Conservation (phyloP, 2,329 filamentous ascomycete genomes). For the Epicoccum sorghinum region DNA sequence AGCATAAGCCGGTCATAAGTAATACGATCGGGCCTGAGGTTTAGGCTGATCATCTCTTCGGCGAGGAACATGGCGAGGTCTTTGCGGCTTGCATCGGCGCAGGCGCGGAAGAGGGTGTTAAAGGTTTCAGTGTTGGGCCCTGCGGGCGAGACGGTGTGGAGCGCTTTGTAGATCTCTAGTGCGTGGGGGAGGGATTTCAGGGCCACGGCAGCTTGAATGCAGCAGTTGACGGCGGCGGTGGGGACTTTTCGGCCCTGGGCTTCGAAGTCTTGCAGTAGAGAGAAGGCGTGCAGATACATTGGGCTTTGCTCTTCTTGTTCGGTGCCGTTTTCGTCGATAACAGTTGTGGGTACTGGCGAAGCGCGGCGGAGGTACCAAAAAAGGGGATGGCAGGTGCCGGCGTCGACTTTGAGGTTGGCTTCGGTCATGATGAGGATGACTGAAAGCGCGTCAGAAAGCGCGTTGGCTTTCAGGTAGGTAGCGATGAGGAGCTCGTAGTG, state of each 20-base stretch:
- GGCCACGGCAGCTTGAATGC: slow-evolving; percentile 60
- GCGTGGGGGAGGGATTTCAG: slow-evolving; percentile 56
- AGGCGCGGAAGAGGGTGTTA: slow-evolving; percentile 64
- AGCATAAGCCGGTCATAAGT: slow-evolving; percentile 69
- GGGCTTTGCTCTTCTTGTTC: slow-evolving; percentile 44
- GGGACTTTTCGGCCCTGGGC: slow-evolving; percentile 58
- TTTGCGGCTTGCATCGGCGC: slow-evolving; percentile 52
- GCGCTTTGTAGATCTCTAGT: slow-evolving; percentile 65
- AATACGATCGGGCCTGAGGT: slow-evolving; percentile 59
- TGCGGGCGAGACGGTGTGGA: slow-evolving; percentile 58
- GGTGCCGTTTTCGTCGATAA: background rate
- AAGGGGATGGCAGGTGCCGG: slow-evolving; percentile 68
- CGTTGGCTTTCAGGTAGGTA: slow-evolving; percentile 66
- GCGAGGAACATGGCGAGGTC: slow-evolving; percentile 66
- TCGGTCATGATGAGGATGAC: slow-evolving; percentile 76
- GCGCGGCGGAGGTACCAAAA: slow-evolving; percentile 60
- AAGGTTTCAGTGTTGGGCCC: slow-evolving; percentile 62
- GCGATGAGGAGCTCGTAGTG: slow-evolving; percentile 84
- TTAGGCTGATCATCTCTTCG: slow-evolving; percentile 65
- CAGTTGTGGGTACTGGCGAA: background rate
- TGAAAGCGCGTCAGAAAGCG: slow-evolving; percentile 70
- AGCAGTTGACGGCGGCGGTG: slow-evolving; percentile 56
- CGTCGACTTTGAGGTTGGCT: slow-evolving; percentile 63
- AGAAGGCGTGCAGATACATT: slow-evolving; percentile 58
- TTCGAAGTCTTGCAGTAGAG: slow-evolving; percentile 62